These are phyloP conservation scores for Aristolochia californica DNA, from an alignment of 164 flowering plant species.

Conservation along the genomic window DNA sequence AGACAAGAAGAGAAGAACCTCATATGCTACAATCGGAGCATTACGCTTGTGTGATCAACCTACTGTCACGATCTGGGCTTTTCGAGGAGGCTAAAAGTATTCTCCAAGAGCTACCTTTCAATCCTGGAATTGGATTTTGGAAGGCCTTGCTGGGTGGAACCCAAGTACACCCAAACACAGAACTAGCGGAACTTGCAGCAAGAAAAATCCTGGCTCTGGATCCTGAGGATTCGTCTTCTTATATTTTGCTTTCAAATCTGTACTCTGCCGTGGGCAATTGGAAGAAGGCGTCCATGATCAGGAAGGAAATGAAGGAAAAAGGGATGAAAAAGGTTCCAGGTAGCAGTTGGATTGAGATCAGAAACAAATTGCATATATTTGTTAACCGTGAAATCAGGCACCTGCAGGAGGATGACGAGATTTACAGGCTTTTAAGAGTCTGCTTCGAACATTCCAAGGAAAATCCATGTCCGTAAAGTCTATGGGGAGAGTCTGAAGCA, in stretches of 20 bases:
- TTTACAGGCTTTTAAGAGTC: slow-evolving; percentile 23
- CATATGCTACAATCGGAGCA: slow-evolving; percentile 46
- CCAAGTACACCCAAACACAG: slow-evolving; percentile 51
- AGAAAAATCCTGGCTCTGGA: slow-evolving; percentile 35
- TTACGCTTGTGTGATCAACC: slow-evolving; percentile 74
- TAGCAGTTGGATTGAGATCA: slow-evolving; percentile 75
- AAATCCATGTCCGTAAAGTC: neutral
- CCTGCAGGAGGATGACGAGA: slow-evolving; percentile 23
- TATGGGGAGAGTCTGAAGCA: neutral
- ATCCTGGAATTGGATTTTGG: slow-evolving; percentile 87
- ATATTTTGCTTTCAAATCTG: slow-evolving; percentile 41
- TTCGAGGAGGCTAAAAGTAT: slow-evolving; percentile 40
- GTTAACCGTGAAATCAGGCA: slow-evolving; percentile 40
- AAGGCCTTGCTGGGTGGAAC: slow-evolving; percentile 76
- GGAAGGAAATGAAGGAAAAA: slow-evolving; percentile 56
- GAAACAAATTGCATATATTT: slow-evolving; percentile 41
- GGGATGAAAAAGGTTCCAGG: slow-evolving; percentile 36
- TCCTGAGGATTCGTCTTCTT: slow-evolving; percentile 65
- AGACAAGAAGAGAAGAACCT: slow-evolving; percentile 27
- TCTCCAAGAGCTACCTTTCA: slow-evolving; percentile 21
- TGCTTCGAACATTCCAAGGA: slow-evolving; percentile 26
- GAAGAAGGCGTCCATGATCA: slow-evolving; percentile 38
- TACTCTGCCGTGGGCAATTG: slow-evolving; percentile 61
- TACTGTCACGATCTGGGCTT: slow-evolving; percentile 57
- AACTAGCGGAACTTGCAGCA: slow-evolving; percentile 51